These are phyloP conservation scores for Eleusine coracana DNA, from an alignment of 176 grass and related monocot genomes.

Conservation along the genomic window DNA sequence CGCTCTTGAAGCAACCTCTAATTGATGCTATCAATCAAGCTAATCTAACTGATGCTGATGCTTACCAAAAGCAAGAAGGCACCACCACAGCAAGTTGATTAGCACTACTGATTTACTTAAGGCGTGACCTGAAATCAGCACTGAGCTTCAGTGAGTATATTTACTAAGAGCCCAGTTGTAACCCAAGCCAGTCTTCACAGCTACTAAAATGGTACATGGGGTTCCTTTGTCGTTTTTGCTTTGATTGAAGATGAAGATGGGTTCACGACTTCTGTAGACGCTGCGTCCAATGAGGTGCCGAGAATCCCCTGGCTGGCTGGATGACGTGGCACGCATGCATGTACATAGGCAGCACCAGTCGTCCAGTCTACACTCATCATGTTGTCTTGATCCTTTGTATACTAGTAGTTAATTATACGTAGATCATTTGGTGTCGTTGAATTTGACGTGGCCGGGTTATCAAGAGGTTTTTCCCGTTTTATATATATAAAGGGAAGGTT, in stretches of 20 bases:
- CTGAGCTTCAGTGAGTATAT: slow-evolving; percentile 1
- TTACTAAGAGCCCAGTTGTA: neutral
- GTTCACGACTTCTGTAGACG: neutral
- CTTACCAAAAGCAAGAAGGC: slow-evolving; percentile 33
- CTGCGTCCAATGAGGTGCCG: neutral
- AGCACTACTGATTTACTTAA: neutral
- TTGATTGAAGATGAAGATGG: neutral
- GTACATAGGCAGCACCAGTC: neutral
- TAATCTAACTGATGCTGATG: slow-evolving; percentile 1
- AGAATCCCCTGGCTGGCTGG: neutral
- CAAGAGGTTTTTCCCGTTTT: no score
- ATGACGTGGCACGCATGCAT: slow-evolving; percentile 10
- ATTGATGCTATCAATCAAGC: neutral
- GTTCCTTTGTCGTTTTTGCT: neutral
- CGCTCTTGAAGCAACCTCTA: neutral
- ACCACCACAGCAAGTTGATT: slow-evolving; percentile 15
- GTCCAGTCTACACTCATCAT: neutral
- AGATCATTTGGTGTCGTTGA: neutral
- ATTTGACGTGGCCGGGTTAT: neutral
- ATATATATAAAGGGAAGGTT: no score
- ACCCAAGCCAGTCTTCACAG: neutral
- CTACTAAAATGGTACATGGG: neutral
- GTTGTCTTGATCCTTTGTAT: no score
- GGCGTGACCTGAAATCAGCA: slow-evolving; percentile 33
- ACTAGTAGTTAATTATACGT: no score